Conservation (phyloP, 768 basidiomycete species). For the Rhizopogon rudus region DNA sequence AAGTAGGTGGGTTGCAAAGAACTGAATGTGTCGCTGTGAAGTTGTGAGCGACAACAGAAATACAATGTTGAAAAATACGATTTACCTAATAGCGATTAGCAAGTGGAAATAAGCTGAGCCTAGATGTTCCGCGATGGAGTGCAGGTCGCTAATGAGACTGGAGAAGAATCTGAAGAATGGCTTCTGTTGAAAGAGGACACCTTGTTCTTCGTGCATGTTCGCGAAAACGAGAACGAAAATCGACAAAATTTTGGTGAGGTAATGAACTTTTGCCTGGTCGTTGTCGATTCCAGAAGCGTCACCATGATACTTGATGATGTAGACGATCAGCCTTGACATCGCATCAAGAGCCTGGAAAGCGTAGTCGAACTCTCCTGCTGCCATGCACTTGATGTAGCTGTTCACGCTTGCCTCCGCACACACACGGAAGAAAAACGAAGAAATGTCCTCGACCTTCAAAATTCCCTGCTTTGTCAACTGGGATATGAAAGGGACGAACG, state of each 20-base stretch:
- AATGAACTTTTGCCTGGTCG: slow-evolving; percentile 93
- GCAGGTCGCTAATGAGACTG: slow-evolving; percentile 88
- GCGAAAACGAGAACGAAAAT: slow-evolving; percentile 96
- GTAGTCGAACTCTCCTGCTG: slow-evolving; percentile 65
- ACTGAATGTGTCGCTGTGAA: slow-evolving; percentile 82
- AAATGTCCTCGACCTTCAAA: slow-evolving; percentile 91
- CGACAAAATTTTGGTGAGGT: slow-evolving; percentile 93
- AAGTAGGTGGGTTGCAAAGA: slow-evolving; percentile 95
- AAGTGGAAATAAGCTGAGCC: slow-evolving; percentile 89
- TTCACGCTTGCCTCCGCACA: slow-evolving; percentile 93
- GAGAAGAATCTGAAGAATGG: slow-evolving; percentile 99
- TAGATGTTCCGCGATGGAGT: slow-evolving; percentile 77
- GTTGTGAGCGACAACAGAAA: slow-evolving; percentile 1
- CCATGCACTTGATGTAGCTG: slow-evolving; percentile 74
- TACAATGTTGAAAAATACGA: neutral
- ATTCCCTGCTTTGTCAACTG: slow-evolving; percentile 96
- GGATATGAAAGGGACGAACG: slow-evolving; percentile 95
- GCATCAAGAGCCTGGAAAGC: slow-evolving; percentile 95
- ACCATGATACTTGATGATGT: slow-evolving; percentile 99
- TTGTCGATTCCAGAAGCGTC: slow-evolving; percentile 91
- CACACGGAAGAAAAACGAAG: slow-evolving; percentile 97
- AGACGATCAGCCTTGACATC: slow-evolving; percentile 89
- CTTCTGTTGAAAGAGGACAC: slow-evolving; percentile 88
- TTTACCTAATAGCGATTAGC: slow-evolving; percentile 82
- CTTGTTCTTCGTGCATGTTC: slow-evolving; percentile 92